A percentile compares a stretch with the other conserved stretches of the same genome.
Evolutionary conservation across 805 yeast species (phyloP).

Genomic region (Isabelozyma rhagii): DNA sequence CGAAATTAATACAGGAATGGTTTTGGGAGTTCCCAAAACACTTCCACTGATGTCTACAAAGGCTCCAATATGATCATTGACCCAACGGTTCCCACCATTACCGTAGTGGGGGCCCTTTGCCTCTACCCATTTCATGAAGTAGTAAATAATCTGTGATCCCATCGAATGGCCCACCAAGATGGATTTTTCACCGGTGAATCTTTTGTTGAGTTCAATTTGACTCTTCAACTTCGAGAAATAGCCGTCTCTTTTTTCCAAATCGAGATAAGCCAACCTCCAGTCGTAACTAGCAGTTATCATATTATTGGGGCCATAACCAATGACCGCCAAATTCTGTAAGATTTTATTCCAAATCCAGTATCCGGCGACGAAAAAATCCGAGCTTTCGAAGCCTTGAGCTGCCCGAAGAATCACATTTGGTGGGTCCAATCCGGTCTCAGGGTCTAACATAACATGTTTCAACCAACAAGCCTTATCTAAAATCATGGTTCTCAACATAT

Average conservation of each 20-base stretch:
- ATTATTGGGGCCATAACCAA: slow-evolving; percentile 89
- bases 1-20: slow-evolving; percentile 85
- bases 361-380: slow-evolving; percentile 94
- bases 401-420: slow-evolving; percentile 77
- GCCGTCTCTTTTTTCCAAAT: slow-evolving; percentile 81
- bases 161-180: slow-evolving; percentile 90
- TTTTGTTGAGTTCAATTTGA: slow-evolving; percentile 62
- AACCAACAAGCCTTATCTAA: slow-evolving; percentile 93
- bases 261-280: slow-evolving; percentile 91
- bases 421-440: slow-evolving; percentile 91
- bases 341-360: slow-evolving; percentile 99
- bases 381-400: slow-evolving; percentile 94
- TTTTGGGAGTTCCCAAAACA: slow-evolving; percentile 91
- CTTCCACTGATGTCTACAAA: slow-evolving; percentile 87
- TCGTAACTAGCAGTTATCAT: slow-evolving; percentile 93
- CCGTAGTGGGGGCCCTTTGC: slow-evolving; percentile 80
- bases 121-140: slow-evolving; percentile 95
- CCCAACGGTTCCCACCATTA: slow-evolving; percentile 90
- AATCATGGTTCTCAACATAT: slow-evolving; percentile 90
- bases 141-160: slow-evolving; percentile 90
- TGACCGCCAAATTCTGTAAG: slow-evolving; percentile 88
- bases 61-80: slow-evolving; percentile 76
- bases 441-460: slow-evolving; percentile 83
- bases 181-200: slow-evolving; percentile 58
- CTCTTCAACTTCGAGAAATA: slow-evolving; percentile 76